A percentile compares a stretch with the other conserved stretches of the same genome.
These are phyloP conservation scores for Fusarium cicatricum DNA, from an alignment of 2,329 filamentous ascomycete species.

Conservation along the genomic window DNA sequence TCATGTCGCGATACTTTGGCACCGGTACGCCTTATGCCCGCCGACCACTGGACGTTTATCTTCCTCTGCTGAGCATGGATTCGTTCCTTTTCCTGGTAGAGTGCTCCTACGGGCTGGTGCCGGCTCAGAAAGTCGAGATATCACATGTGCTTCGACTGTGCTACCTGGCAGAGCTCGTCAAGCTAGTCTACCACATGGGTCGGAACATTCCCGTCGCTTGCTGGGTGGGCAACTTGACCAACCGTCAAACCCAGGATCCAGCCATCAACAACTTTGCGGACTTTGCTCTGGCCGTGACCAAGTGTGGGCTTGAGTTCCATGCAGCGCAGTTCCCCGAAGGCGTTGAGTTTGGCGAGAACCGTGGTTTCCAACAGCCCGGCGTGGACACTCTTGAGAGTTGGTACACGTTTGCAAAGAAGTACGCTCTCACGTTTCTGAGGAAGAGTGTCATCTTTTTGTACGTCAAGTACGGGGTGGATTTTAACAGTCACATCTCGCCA, in stretches of 20 bases:
- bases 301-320: constrained; percentile 54
- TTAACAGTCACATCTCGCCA: constrained; percentile 73
- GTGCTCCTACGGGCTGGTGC: constrained; percentile 73
- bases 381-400: constrained; percentile 63
- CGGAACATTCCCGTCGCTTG: constrained; percentile 60
- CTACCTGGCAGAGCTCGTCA: constrained; percentile 90
- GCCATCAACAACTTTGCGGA: constrained; percentile 63
- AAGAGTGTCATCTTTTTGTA: constrained; percentile 87
- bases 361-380: constrained; percentile 63
- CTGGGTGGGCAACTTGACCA: constrained; percentile 58
- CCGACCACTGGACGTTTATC: constrained; percentile 55
- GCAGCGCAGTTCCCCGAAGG: constrained; percentile 42
- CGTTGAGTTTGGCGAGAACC: constrained; percentile 48
- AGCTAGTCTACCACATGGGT: constrained; percentile 71
- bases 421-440: constrained; percentile 88
- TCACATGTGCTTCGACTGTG: constrained; percentile 84
- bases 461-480: constrained; percentile 87
- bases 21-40: constrained; percentile 51
- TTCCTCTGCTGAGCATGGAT: constrained; percentile 72
- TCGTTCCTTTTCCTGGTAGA: constrained; percentile 84
- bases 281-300: constrained; percentile 60
- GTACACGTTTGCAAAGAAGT: constrained; percentile 75
- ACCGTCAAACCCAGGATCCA: constrained; percentile 54
- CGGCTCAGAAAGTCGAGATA: constrained; percentile 75
- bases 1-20: constrained; percentile 66